Evolutionary conservation across 2,329 filamentous ascomycete genomes (phyloP).

Genomic region (Thelonectria discophora): DNA sequence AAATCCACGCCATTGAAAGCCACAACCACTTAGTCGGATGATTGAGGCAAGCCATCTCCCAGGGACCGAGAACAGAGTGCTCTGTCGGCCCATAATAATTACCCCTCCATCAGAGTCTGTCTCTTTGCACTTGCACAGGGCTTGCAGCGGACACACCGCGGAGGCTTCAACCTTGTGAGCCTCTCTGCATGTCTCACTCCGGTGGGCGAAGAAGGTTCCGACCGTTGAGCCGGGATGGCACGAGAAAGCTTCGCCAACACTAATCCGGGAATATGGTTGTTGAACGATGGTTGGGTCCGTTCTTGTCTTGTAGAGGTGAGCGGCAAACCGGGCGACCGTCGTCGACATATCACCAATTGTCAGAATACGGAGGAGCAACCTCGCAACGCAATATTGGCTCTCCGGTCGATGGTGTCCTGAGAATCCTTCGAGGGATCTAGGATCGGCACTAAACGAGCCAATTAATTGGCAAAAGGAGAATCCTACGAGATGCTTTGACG

Average conservation of each 20-base stretch:
- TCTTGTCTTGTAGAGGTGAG: neutral
- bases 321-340: neutral
- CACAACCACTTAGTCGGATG: conserved; percentile 33
- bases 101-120: conserved; percentile 11
- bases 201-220: conserved; percentile 12
- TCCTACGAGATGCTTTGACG: conserved; percentile 20
- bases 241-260: conserved; percentile 12
- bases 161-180: neutral
- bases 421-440: conserved; percentile 25
- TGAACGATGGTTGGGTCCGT: neutral
- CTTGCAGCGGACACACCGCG: neutral
- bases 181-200: conserved; percentile 28
- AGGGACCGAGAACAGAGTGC: conserved; percentile 17
- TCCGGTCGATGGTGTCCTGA: conserved; percentile 11
- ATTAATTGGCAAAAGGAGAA: conserved; percentile 22
- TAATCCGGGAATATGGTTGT: conserved; percentile 1
- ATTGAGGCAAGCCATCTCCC: conserved; percentile 24
- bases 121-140: neutral
- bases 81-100: neutral
- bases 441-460: conserved; percentile 19
- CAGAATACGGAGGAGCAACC: neutral
- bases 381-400: neutral
- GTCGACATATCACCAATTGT: no score
- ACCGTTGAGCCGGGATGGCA: conserved; percentile 10
- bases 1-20: conserved; percentile 29